phyloP scores from a whole-genome alignment of 768 basidiomycete species.

The Boletus coccyginus region DNA sequence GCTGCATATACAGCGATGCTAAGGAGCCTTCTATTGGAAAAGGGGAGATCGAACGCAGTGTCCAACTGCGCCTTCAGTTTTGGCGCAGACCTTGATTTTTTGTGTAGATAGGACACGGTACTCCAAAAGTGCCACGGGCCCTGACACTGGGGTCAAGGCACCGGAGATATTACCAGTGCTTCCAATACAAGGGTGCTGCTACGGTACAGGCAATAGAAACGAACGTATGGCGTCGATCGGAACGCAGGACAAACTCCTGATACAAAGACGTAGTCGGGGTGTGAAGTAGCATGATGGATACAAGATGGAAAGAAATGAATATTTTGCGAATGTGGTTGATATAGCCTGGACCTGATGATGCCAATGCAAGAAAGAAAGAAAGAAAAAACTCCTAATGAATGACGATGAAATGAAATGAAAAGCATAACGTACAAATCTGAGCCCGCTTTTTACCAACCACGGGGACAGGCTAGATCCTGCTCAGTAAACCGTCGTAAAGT shows the following conservation, averaged over 20 bases:
- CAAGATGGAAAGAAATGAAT: conserved; percentile 11
- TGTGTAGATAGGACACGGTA: no score
- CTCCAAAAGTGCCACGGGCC: no score
- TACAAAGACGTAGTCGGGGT: conserved; percentile 6
- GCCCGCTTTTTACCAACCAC: conserved; percentile 4
- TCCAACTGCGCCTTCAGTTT: no score
- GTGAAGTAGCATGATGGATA: conserved; percentile 9
- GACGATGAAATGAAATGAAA: background rate
- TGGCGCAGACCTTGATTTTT: no score
- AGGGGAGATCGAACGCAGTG: no score
- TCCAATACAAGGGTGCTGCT: conserved; percentile 4
- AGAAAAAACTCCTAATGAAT: conserved; percentile 10
- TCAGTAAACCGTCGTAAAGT: conserved; percentile 57
- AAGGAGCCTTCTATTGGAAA: no score
- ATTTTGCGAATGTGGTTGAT: conserved; percentile 9
- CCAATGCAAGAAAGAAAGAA: conserved; percentile 4
- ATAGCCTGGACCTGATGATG: conserved; percentile 3
- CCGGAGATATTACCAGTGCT: background rate
- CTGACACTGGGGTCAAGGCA: background rate
- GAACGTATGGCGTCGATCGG: background rate
- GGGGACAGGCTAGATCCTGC: background rate
- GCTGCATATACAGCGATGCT: no score
- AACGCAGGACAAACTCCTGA: background rate
- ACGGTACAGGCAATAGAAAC: conserved; percentile 9
- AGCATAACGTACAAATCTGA: background rate